Conservation (phyloP, 2,329 filamentous ascomycete genomes). For the Aureobasidium sp. region DNA sequence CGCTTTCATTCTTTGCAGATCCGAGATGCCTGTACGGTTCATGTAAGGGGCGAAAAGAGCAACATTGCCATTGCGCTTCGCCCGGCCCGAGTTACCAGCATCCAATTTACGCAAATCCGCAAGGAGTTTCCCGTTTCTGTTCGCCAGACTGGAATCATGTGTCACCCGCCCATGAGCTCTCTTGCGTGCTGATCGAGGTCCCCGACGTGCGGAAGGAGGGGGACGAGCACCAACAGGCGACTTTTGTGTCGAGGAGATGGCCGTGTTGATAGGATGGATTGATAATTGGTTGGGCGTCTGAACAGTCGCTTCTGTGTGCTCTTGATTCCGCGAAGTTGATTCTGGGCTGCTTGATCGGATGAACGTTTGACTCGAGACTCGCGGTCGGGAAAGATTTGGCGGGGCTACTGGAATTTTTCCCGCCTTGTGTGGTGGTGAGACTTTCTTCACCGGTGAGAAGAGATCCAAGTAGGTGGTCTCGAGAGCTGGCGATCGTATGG, state of each 20-base stretch:
- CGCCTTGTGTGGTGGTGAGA: conserved; percentile 13
- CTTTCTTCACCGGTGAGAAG: conserved; percentile 30
- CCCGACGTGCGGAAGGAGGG: not conserved
- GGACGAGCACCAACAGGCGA: not conserved
- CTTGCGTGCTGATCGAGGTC: conserved; percentile 1
- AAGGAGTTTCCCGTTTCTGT: conserved; percentile 8
- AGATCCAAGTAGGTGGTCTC: conserved; percentile 28
- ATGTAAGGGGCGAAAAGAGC: conserved; percentile 16
- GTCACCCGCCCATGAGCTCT: not conserved
- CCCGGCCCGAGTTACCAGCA: not conserved
- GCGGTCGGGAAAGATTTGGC: conserved; percentile 22
- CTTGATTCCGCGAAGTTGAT: not conserved
- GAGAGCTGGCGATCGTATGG: not conserved
- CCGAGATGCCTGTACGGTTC: conserved; percentile 16
- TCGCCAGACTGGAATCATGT: not conserved
- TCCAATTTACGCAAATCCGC: not conserved
- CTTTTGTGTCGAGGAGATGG: not conserved
- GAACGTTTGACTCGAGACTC: conserved; percentile 32
- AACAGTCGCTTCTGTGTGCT: not conserved
- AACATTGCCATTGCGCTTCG: not conserved
- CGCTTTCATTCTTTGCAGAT: conserved; percentile 1
- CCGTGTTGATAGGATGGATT: not conserved
- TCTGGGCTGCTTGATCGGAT: conserved; percentile 15
- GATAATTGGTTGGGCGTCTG: not conserved
- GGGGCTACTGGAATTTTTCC: conserved; percentile 18